A percentile compares a stretch with the other conserved stretches of the same genome.
phyloP scores from a whole-genome alignment of 2,329 filamentous ascomycete genomes.

The Fusarium annulatum region DNA sequence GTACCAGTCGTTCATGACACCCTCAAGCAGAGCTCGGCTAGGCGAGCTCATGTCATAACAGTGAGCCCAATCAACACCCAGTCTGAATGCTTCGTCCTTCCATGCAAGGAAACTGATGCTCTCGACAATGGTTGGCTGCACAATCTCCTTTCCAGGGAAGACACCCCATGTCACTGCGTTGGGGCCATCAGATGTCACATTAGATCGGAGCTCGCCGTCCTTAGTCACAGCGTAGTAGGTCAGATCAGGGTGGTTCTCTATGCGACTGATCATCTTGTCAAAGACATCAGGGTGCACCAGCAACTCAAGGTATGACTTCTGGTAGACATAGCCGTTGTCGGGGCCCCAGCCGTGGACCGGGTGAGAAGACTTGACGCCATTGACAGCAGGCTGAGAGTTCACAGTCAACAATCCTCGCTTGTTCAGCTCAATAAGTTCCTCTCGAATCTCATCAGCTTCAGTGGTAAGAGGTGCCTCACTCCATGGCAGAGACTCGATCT shows the following conservation, averaged over 20 bases:
- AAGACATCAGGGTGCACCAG: conserved; percentile 85
- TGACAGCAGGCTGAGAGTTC: conserved; percentile 96
- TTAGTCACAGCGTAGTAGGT: conserved; percentile 96
- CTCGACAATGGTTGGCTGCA: conserved; percentile 99
- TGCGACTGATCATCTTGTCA: conserved; percentile 78
- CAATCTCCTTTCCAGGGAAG: conserved; percentile 97
- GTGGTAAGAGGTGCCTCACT: conserved; percentile 87
- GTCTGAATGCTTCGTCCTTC: conserved; percentile 96
- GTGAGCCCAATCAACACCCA: conserved; percentile 93
- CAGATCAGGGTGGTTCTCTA: conserved; percentile 81
- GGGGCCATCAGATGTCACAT: conserved; percentile 85
- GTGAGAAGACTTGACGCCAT: conserved; percentile 88
- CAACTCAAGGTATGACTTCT: conserved; percentile 96
- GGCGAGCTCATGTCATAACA: conserved; percentile 83
- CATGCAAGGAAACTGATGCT: conserved; percentile 97
- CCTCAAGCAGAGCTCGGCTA: conserved; percentile 82
- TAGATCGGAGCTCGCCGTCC: conserved; percentile 82
- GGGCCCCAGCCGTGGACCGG: conserved; percentile 94
- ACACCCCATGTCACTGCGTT: conserved; percentile 99
- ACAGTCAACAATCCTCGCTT: conserved; percentile 89
- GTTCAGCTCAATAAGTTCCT: conserved; percentile 85
- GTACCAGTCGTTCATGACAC: conserved; percentile 90
- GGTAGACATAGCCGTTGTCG: conserved; percentile 94
- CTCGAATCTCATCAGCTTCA: conserved; percentile 82
- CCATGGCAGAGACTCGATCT: conserved; percentile 89